Percentiles rank a stretch among this genome's conserved stretches.
Evolutionary conservation across 1,139 yeast genomes (phyloP).

Genomic region (Pichia sp.): DNA sequence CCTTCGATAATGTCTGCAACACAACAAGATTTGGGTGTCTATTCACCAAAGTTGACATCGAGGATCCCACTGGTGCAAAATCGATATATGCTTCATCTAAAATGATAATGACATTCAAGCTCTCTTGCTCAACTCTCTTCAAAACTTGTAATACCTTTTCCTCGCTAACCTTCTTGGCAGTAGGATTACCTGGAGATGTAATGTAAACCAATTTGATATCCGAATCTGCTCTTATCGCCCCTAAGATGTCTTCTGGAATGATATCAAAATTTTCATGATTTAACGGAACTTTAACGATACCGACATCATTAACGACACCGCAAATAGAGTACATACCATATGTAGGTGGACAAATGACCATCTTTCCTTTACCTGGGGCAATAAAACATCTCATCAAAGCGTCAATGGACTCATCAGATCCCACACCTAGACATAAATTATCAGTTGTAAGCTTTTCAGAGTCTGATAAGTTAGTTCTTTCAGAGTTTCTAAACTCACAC

Average conservation of each 20-base stretch:
- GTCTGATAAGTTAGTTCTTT: slow-evolving; percentile 16
- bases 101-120: slow-evolving; percentile 74
- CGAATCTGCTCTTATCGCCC: slow-evolving; percentile 48
- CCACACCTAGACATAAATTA: slow-evolving; percentile 90
- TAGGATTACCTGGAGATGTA: slow-evolving; percentile 99
- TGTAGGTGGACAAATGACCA: slow-evolving; percentile 89
- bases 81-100: slow-evolving; percentile 96
- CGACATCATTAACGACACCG: slow-evolving; percentile 84
- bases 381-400: slow-evolving; percentile 80
- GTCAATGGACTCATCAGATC: slow-evolving; percentile 95
- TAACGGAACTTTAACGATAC: slow-evolving; percentile 64
- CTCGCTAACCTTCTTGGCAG: slow-evolving; percentile 58
- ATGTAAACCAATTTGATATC: slow-evolving; percentile 67
- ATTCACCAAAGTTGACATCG: slow-evolving; percentile 76
- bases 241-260: slow-evolving; percentile 48
- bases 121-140: slow-evolving; percentile 30
- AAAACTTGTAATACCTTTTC: slow-evolving; percentile 45
- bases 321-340: slow-evolving; percentile 96
- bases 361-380: slow-evolving; percentile 72
- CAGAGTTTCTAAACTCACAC: slow-evolving; percentile 60
- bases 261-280: slow-evolving; percentile 58
- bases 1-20: slow-evolving; percentile 85
- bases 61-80: slow-evolving; percentile 61
- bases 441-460: slow-evolving; percentile 41
- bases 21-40: slow-evolving; percentile 79